Evolutionary conservation across 2,329 filamentous ascomycete genomes (phyloP), one percentile per base, ranked within the genome.

Genomic region (Ophiostoma pallidulum): DNA sequence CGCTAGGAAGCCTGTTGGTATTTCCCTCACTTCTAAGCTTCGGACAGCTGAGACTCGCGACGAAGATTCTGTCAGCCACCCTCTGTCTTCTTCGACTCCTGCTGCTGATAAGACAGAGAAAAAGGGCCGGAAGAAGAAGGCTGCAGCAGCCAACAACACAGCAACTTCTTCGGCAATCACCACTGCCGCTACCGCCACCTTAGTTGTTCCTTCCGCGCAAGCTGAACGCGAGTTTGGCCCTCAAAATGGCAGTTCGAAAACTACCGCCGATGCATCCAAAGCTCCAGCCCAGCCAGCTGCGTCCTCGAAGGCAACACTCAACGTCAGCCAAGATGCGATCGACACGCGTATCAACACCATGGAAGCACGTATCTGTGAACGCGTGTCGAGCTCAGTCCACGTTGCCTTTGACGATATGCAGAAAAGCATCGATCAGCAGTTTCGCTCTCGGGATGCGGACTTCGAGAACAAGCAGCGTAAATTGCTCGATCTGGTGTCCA

Each of bases 121-220:
- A 59, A 79, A 76, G 58, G 60, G 67, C 29, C 65, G 73, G 33
- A 85, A 82, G 69, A 86, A 87, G 72, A 91, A 88, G 71, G 76
- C 73, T 51, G 71, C 69, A 49, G 62, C 64, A 6, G 63, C 66
- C 32, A 45, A 45, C 31, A 33, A 18, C 13, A n/a, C 45, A n/a
- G 22, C 36, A 2, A n/a, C 28, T 35, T 19, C 28, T 3, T 5
- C 26, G 12, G 19, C 40, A 4, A 32, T 45, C 7, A 39, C 35
- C 4, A 20, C 38, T n/a, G 42, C 18, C 8, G 29, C 28, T 9
- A 31, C 41, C 2, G 24, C 41, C 4, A 16, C 32, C 14, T n/a
- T 40, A 8, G 28, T 61, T 12, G 62, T 66, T 29, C 64, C 66
- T 31, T 67, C 66, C 3, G 78, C 81, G 51, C 45, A 65, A 60